Evolutionary conservation across 2,329 filamentous ascomycete species (phyloP), one percentile per base, ranked within the genome.

Genomic region (Hortaea sp.): DNA sequence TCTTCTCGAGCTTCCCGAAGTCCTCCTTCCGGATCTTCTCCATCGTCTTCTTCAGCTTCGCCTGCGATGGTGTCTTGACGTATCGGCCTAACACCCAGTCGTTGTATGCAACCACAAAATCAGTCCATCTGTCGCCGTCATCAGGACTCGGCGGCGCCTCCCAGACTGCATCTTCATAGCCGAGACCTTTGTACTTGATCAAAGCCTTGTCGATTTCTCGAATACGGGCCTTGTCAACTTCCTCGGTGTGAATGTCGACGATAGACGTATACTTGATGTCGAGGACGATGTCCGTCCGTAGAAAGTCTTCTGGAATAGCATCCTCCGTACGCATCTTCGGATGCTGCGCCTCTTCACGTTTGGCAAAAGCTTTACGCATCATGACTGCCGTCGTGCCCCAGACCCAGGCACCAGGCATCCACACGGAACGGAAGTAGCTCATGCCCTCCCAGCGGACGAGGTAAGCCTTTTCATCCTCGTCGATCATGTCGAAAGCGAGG

Each of bases 101-200:
- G 51, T 84, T 77, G 61, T 95, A 98, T 0, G 92, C 90, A 11
- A 76, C 73, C 46, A 82, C 74, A 60, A 94, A 98, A 46, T 92
- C 85, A 3, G 75, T 72, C 78, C 88, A 95, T 35, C 84, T 73
- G 28, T 81, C 77, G 9, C 76, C 77, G 47, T 85, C 78, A 29
- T 78, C 73, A 2, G 71, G 68, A 2, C 72, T 67, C 0, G 90
- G 90, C 0, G 88, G 87, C 2, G 77, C 74, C 56, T 95, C 89
- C 90, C 90, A 95, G 0, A 94, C 88, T 1, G 81, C 78, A 49
- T 95, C 88, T 52, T 95, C 88, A 59, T 98, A 97, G 5, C 82
- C 77, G 6, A 98, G 76, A 9, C 92, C 92, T 64, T 94, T 88
- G 65, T 89, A 97, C 63, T 98, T 98, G 67, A 94, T 85, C 42